Conservation (phyloP, 2,329 filamentous ascomycete species). For the Geosmithia flava region DNA sequence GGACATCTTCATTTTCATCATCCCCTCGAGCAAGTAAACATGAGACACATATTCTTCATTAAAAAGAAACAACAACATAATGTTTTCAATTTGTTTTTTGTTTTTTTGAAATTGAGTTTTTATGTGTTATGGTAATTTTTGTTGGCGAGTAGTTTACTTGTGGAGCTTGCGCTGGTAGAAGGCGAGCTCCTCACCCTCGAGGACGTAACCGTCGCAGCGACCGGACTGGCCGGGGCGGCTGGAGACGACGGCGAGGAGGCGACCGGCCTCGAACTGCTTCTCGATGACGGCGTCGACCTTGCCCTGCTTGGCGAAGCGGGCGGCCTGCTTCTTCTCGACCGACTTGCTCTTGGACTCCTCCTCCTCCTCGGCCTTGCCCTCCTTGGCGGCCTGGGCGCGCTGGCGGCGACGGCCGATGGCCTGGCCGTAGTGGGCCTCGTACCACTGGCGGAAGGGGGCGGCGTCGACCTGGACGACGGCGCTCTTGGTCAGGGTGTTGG, state of each 20-base stretch:
- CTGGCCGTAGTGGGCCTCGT: slow-evolving; percentile 98
- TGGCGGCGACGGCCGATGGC: slow-evolving; percentile 81
- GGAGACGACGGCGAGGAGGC: slow-evolving; percentile 85
- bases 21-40: background rate
- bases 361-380: slow-evolving; percentile 49
- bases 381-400: slow-evolving; percentile 53
- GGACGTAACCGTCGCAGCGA: slow-evolving; percentile 91
- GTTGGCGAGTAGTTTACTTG: slow-evolving; percentile 55
- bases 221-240: slow-evolving; percentile 95
- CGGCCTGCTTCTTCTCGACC: slow-evolving; percentile 93
- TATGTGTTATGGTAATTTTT: too few species aligned
- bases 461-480: slow-evolving; percentile 98
- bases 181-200: slow-evolving; percentile 98
- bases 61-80: background rate
- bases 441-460: slow-evolving; percentile 99
- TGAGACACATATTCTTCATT: slow-evolving; percentile 5
- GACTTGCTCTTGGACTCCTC: slow-evolving; percentile 87
- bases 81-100: too few species aligned
- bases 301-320: slow-evolving; percentile 66
- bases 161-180: slow-evolving; percentile 99
- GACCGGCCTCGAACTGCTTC: slow-evolving; percentile 99
- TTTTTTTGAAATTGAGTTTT: too few species aligned
- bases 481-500: slow-evolving; percentile 98
- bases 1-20: too few species aligned
- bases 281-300: slow-evolving; percentile 90